These are phyloP conservation scores for Globisporangium orthogonon DNA, from an alignment of 352 stramenopile species.

Conservation along the genomic window DNA sequence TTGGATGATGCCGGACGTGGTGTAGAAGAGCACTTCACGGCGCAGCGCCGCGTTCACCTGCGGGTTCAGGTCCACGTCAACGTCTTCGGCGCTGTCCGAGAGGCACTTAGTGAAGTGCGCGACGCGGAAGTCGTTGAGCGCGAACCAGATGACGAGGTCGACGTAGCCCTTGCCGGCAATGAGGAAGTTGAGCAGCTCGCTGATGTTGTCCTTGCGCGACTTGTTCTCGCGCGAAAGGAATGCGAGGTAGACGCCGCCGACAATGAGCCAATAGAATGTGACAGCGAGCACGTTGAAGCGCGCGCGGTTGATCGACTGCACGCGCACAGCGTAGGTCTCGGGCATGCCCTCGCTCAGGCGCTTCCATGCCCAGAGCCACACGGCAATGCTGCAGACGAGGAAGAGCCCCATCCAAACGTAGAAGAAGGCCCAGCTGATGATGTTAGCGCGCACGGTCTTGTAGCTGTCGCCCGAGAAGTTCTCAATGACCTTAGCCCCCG, in stretches of 20 bases:
- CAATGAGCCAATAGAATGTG: constrained; percentile 84
- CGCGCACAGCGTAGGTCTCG: constrained; percentile 79
- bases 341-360: constrained; percentile 83
- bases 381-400: constrained; percentile 70
- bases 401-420: constrained; percentile 86
- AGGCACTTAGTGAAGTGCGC: constrained; percentile 69
- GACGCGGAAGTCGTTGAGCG: constrained; percentile 82
- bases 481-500: constrained; percentile 37
- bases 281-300: constrained; percentile 87
- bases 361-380: constrained; percentile 86
- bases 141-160: constrained; percentile 88
- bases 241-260: constrained; percentile 72
- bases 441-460: constrained; percentile 78
- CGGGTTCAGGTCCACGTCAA: constrained; percentile 80
- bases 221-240: constrained; percentile 56
- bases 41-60: constrained; percentile 86
- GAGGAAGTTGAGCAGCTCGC: constrained; percentile 81
- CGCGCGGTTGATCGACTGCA: constrained; percentile 83
- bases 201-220: constrained; percentile 44
- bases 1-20: constrained; percentile 86
- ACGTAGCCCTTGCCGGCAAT: constrained; percentile 85
- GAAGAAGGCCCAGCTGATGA: constrained; percentile 85
- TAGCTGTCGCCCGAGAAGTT: constrained; percentile 61
- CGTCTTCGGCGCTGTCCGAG: constrained; percentile 41
- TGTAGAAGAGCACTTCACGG: constrained; percentile 88